Evolutionary conservation across 2,329 filamentous ascomycete species (phyloP).

Genomic region (Lachnellula willkommii): DNA sequence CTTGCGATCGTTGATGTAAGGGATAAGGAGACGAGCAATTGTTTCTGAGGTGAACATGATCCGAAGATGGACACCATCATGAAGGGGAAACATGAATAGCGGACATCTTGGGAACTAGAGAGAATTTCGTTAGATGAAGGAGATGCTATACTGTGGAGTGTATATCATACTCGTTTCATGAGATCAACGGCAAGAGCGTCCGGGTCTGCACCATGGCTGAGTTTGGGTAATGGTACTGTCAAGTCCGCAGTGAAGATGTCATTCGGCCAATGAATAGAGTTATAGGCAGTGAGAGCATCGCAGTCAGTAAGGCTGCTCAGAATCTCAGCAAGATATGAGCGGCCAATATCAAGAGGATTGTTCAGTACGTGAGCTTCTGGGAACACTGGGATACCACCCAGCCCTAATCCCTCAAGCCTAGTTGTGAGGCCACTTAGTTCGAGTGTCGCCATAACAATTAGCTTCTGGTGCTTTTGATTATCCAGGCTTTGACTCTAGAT

Average conservation of each 20-base stretch:
- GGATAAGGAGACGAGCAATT: constrained; percentile 52
- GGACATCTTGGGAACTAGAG: constrained; percentile 2
- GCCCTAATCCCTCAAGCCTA: constrained; percentile 1
- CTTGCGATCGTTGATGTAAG: constrained; percentile 53
- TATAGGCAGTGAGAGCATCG: constrained; percentile 3
- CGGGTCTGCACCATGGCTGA: not conserved
- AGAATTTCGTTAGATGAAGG: not conserved
- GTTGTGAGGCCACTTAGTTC: not conserved
- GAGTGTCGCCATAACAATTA: constrained; percentile 3
- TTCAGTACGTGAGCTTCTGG: constrained; percentile 5
- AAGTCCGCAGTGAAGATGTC: constrained; percentile 9
- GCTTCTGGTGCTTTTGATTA: too few species aligned
- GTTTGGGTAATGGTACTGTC: constrained; percentile 5
- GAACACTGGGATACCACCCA: constrained; percentile 7
- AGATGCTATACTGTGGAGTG: not conserved
- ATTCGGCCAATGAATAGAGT: constrained; percentile 4
- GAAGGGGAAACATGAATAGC: constrained; percentile 7
- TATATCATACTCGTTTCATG: not conserved
- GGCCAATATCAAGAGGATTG: constrained; percentile 13
- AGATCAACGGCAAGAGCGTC: constrained; percentile 4
- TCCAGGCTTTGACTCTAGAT: too few species aligned
- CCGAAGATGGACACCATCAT: constrained; percentile 53
- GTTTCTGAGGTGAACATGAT: constrained; percentile 60
- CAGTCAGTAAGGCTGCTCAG: constrained; percentile 6
- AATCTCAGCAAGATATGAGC: constrained; percentile 7